Evolutionary conservation across 2,329 filamentous ascomycete genomes (phyloP).

Genomic region (Pleurostoma richardsiae): DNA sequence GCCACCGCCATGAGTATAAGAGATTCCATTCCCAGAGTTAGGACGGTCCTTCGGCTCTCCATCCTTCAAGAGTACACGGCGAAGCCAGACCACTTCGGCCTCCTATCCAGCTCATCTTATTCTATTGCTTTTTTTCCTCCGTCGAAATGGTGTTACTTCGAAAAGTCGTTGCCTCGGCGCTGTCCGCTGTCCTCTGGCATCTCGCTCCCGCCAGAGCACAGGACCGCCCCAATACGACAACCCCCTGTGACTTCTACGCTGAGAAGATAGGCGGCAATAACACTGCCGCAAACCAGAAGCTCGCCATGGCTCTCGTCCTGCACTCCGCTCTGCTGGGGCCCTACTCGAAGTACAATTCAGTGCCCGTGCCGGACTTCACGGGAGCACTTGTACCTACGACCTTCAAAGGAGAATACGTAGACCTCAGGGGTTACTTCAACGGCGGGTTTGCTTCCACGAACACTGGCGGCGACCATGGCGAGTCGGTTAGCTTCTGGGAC

Average conservation of each 20-base stretch:
- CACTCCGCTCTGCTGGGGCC: constrained; percentile 59
- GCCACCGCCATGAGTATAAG: neutral
- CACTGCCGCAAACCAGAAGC: constrained; percentile 52
- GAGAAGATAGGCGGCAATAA: constrained; percentile 26
- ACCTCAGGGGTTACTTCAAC: constrained; percentile 56
- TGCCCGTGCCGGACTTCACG: constrained; percentile 47
- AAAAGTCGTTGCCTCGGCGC: neutral
- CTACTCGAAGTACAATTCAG: constrained; percentile 19
- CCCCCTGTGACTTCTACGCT: constrained; percentile 7
- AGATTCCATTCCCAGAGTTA: too few species aligned
- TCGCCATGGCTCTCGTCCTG: constrained; percentile 50
- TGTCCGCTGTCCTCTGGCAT: neutral
- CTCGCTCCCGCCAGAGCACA: neutral
- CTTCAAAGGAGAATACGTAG: constrained; percentile 45
- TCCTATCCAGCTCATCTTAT: neutral
- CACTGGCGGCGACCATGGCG: constrained; percentile 34
- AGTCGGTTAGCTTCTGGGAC: constrained; percentile 56
- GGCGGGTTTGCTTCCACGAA: constrained; percentile 51
- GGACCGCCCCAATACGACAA: constrained; percentile 2
- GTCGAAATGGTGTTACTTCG: neutral
- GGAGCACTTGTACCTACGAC: constrained; percentile 51
- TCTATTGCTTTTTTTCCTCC: neutral
- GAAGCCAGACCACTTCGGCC: neutral
- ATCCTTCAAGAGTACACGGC: neutral
- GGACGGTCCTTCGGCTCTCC: neutral